These are phyloP conservation scores for Juglanconis oblonga DNA, from an alignment of 2,329 filamentous ascomycete species.

Conservation along the genomic window DNA sequence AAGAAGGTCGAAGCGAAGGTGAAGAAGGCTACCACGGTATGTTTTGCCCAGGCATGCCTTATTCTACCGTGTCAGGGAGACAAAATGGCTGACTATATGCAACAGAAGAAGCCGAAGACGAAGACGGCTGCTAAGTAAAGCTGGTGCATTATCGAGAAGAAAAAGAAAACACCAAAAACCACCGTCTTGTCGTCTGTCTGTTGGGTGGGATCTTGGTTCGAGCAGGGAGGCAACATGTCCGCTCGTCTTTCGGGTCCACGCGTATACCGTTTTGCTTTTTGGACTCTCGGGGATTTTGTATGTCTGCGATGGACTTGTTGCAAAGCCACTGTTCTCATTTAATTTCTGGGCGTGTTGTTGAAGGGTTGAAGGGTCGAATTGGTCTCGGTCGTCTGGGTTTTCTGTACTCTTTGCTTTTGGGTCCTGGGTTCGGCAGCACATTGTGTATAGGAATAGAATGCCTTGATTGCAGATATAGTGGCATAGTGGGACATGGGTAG, in stretches of 20 bases:
- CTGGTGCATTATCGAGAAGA: no score
- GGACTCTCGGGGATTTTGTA: background rate
- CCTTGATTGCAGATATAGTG: conserved; percentile 7
- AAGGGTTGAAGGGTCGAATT: background rate
- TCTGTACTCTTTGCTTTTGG: background rate
- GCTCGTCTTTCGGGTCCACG: background rate
- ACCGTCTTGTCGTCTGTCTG: background rate
- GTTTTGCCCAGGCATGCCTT: background rate
- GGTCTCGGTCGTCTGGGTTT: background rate
- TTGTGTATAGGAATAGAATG: conserved; percentile 12
- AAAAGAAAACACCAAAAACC: background rate
- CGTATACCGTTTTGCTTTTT: background rate
- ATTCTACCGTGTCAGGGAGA: background rate
- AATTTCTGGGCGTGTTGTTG: conserved; percentile 1
- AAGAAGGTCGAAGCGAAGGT: conserved; percentile 23
- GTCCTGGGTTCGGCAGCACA: conserved; percentile 4
- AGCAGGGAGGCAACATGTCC: background rate
- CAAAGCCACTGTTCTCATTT: conserved; percentile 1
- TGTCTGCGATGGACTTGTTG: background rate
- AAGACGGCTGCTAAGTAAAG: conserved; percentile 25
- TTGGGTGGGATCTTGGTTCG: conserved; percentile 15
- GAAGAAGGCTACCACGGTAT: conserved; percentile 21
- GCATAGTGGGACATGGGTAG: background rate
- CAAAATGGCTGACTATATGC: background rate
- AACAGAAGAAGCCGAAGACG: conserved; percentile 30